phyloP scores from a whole-genome alignment of 805 yeast species.

The Wickerhamiella parazyma region DNA sequence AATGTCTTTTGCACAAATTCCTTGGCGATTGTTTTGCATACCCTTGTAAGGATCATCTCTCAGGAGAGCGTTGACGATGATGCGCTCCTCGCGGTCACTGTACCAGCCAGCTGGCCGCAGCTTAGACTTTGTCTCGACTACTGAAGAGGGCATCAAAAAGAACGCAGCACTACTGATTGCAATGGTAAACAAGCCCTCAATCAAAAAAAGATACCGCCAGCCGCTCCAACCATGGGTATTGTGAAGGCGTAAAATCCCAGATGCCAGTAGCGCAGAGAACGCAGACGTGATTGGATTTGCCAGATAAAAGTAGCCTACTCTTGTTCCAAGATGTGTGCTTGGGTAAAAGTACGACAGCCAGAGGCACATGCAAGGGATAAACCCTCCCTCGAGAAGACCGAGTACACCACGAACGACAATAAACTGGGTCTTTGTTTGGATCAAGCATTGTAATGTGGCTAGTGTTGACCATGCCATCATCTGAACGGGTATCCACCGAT shows the following conservation, averaged over 20 bases:
- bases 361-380: conserved; percentile 29
- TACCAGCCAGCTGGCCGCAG: conserved; percentile 40
- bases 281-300: conserved; percentile 31
- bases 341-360: conserved; percentile 32
- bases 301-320: conserved; percentile 39
- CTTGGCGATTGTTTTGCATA: conserved; percentile 49
- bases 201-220: conserved; percentile 54
- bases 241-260: conserved; percentile 37
- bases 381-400: conserved; percentile 44
- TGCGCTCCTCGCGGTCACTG: conserved; percentile 41
- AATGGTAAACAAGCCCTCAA: conserved; percentile 49
- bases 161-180: conserved; percentile 36
- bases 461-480: conserved; percentile 44
- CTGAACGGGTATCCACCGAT: conserved; percentile 48
- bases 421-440: conserved; percentile 32
- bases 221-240: conserved; percentile 35
- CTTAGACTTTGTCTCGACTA: conserved; percentile 38
- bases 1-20: conserved; percentile 32
- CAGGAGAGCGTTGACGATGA: conserved; percentile 44
- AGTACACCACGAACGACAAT: conserved; percentile 36
- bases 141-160: conserved; percentile 43
- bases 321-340: conserved; percentile 39
- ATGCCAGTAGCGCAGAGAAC: conserved; percentile 28
- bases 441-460: conserved; percentile 37
- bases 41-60: conserved; percentile 55